A percentile compares a stretch with the other conserved stretches of the same genome.
phyloP scores from a whole-genome alignment of 805 yeast genomes.

The Teunomyces barrocoloradensis region DNA sequence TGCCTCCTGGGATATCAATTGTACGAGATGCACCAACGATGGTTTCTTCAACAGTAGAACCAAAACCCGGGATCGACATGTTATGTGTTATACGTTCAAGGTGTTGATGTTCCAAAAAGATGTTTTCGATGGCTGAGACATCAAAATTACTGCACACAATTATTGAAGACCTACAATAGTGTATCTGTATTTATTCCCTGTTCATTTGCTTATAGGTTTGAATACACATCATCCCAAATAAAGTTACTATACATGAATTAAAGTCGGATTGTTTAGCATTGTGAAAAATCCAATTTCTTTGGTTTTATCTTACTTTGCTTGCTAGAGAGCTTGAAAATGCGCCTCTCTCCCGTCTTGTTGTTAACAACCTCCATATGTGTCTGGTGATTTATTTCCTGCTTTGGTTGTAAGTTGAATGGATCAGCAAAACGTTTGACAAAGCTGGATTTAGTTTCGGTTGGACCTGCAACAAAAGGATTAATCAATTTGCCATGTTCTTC shows the following conservation, averaged over 20 bases:
- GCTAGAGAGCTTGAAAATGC: conserved; percentile 29
- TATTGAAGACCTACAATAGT: not conserved
- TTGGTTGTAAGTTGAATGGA: conserved; percentile 9
- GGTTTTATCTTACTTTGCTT: conserved; percentile 38
- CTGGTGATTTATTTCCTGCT: conserved; percentile 11
- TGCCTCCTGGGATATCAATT: conserved; percentile 30
- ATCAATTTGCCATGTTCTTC: conserved; percentile 8
- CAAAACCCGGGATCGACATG: conserved; percentile 21
- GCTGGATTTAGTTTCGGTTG: conserved; percentile 2
- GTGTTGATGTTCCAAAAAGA: not conserved
- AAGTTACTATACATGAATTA: conserved; percentile 1
- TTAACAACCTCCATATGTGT: conserved; percentile 28
- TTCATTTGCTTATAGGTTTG: no score
- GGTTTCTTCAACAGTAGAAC: conserved; percentile 11
- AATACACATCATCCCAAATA: not conserved
- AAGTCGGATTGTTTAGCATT: conserved; percentile 2
- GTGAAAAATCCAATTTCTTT: conserved; percentile 31
- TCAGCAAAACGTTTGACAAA: conserved; percentile 4
- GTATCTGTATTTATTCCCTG: no score
- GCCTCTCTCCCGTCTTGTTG: conserved; percentile 36
- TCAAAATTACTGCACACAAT: not conserved
- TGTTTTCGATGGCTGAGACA: not conserved
- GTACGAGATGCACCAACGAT: conserved; percentile 9
- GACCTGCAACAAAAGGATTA: conserved; percentile 23
- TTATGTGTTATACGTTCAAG: not conserved